Percentiles rank a stretch among this genome's conserved stretches.
phyloP scores from a whole-genome alignment of 2,329 filamentous ascomycete genomes.

The Colletotrichum zoysiae region DNA sequence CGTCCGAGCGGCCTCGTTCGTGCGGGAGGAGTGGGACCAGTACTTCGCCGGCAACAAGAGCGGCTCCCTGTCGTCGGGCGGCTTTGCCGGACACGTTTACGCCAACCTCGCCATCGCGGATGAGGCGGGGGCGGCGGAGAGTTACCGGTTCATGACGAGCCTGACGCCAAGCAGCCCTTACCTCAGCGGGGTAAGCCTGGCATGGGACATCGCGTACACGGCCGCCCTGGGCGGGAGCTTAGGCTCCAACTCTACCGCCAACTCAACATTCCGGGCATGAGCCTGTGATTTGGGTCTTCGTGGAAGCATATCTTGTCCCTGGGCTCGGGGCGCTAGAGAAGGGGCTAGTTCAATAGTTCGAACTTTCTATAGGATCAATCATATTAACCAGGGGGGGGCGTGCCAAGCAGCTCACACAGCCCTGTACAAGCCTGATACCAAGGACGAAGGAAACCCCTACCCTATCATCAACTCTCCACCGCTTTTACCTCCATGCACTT shows the following conservation, averaged over 20 bases:
- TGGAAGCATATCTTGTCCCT: background rate
- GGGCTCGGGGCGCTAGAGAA: background rate
- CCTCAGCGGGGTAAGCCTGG: constrained; percentile 14
- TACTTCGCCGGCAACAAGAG: constrained; percentile 34
- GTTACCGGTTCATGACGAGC: constrained; percentile 33
- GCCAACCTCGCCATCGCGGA: constrained; percentile 80
- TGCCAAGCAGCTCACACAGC: background rate
- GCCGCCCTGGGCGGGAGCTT: constrained; percentile 32
- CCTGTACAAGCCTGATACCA: background rate
- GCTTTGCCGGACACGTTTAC: constrained; percentile 83
- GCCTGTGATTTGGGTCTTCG: background rate
- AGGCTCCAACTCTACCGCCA: background rate
- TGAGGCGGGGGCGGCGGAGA: constrained; percentile 22
- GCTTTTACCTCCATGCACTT: background rate
- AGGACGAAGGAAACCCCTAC: background rate
- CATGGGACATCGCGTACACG: constrained; percentile 33
- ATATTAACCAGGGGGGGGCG: too few relatives aligned
- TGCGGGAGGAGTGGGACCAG: constrained; percentile 77
- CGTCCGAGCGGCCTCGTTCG: constrained; percentile 72
- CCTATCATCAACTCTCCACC: background rate
- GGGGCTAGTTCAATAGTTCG: background rate
- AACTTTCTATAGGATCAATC: background rate
- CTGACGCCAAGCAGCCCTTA: constrained; percentile 5
- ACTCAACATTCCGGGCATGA: background rate
- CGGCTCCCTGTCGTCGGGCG: constrained; percentile 75